phyloP scores from a whole-genome alignment of 1,284 basidiomycete genomes.

The Pseudozyma tsukubaensis region DNA sequence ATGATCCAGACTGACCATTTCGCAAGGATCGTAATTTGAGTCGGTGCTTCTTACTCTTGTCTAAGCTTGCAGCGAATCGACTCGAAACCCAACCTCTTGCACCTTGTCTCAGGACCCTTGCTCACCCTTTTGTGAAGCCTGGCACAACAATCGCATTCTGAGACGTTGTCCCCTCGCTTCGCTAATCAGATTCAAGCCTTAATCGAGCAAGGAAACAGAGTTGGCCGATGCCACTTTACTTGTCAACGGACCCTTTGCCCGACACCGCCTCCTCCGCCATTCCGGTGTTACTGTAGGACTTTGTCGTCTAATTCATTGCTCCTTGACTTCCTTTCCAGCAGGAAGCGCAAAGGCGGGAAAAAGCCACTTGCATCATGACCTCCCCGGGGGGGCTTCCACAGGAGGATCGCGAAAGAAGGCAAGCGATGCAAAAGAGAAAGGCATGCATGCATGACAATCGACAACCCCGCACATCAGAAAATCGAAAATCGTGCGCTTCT shows the following conservation, averaged over 20 bases:
- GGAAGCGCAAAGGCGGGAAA: too few relatives aligned
- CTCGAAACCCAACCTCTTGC: neutral
- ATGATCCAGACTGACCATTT: neutral
- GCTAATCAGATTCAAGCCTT: neutral
- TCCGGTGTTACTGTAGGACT: too few relatives aligned
- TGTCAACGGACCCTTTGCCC: too few relatives aligned
- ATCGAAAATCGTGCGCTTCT: neutral
- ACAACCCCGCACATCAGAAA: neutral
- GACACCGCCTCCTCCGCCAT: too few relatives aligned
- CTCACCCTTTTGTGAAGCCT: neutral
- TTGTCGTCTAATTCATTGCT: neutral
- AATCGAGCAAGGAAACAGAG: too few relatives aligned
- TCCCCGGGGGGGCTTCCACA: neutral
- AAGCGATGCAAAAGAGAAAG: neutral
- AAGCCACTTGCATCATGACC: conserved; percentile 1
- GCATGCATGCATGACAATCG: conserved; percentile 4
- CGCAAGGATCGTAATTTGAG: neutral
- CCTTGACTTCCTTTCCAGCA: neutral
- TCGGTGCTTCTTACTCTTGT: neutral
- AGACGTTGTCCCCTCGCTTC: too few relatives aligned
- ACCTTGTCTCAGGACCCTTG: conserved; percentile 1
- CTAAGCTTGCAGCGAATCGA: conserved; percentile 14
- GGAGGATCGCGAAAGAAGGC: neutral
- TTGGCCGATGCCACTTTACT: too few relatives aligned
- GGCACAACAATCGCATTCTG: too few relatives aligned